phyloP scores from a whole-genome alignment of 768 basidiomycete genomes.

The Kwoniella pini region DNA sequence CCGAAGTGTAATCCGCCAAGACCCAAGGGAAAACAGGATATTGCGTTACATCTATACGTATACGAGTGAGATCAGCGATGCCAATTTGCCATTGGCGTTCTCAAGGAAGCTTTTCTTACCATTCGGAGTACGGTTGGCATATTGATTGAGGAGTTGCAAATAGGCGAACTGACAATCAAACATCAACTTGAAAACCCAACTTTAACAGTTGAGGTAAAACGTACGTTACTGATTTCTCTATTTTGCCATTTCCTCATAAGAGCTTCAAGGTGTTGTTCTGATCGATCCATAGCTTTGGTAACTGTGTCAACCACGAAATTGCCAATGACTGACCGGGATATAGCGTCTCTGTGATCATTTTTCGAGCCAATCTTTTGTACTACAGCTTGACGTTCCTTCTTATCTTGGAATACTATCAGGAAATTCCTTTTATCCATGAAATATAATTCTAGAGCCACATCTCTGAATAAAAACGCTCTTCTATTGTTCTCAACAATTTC shows the following conservation, averaged over 20 bases:
- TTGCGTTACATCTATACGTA: slow-evolving; percentile 73
- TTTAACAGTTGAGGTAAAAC: slow-evolving; percentile 29
- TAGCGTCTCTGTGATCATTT: slow-evolving; percentile 61
- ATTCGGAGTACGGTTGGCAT: slow-evolving; percentile 87
- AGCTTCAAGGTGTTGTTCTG: slow-evolving; percentile 49
- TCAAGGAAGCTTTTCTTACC: slow-evolving; percentile 57
- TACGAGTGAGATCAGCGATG: too few species aligned
- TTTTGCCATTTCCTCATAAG: slow-evolving; percentile 72
- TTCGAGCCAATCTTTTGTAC: slow-evolving; percentile 54
- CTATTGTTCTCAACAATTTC: slow-evolving; percentile 77
- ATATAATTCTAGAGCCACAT: slow-evolving; percentile 88
- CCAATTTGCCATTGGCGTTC: too few species aligned
- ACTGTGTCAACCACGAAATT: slow-evolving; percentile 52
- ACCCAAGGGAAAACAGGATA: slow-evolving; percentile 91
- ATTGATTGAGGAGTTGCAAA: slow-evolving; percentile 82
- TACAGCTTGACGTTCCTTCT: slow-evolving; percentile 61
- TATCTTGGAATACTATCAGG: slow-evolving; percentile 75
- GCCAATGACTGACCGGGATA: slow-evolving; percentile 57
- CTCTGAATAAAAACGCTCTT: slow-evolving; percentile 83
- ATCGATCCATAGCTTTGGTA: slow-evolving; percentile 45
- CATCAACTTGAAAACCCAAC: slow-evolving; percentile 3
- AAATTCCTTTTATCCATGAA: slow-evolving; percentile 89
- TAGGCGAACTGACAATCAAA: slow-evolving; percentile 70
- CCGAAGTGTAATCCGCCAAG: slow-evolving; percentile 76
- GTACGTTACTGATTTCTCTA: slow-evolving; percentile 85